Evolutionary conservation across 2,329 filamentous ascomycete species (phyloP).

Genomic region (Rasamsonia emersonii): DNA sequence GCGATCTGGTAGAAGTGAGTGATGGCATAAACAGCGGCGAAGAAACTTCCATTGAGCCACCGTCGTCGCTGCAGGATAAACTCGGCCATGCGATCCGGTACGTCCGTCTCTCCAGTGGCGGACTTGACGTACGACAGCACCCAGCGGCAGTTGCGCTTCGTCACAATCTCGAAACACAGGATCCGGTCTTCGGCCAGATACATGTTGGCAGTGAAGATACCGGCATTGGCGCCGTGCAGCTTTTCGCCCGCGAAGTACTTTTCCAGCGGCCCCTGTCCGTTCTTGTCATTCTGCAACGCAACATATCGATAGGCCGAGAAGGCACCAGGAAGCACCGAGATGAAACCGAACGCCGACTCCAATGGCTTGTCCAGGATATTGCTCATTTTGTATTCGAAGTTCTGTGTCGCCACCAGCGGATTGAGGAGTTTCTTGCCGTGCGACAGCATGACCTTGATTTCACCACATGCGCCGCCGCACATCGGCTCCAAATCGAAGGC

Average conservation of each 20-base stretch:
- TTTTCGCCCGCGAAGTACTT: slow-evolving; percentile 98
- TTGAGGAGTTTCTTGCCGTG: slow-evolving; percentile 83
- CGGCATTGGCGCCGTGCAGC: slow-evolving; percentile 84
- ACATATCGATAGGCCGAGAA: slow-evolving; percentile 97
- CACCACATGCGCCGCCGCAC: slow-evolving; percentile 94
- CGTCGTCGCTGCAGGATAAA: slow-evolving; percentile 91
- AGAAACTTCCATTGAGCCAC: slow-evolving; percentile 98
- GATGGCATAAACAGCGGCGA: slow-evolving; percentile 90
- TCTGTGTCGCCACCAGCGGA: slow-evolving; percentile 89
- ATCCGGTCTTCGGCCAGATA: slow-evolving; percentile 45
- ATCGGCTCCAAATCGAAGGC: slow-evolving; percentile 96
- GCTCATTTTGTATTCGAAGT: slow-evolving; percentile 99
- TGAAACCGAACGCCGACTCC: slow-evolving; percentile 96
- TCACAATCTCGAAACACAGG: slow-evolving; percentile 68
- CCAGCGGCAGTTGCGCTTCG: slow-evolving; percentile 96
- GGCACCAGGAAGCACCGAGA: slow-evolving; percentile 89
- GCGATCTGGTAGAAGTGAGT: slow-evolving; percentile 95
- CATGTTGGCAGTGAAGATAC: slow-evolving; percentile 90
- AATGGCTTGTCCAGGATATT: slow-evolving; percentile 98
- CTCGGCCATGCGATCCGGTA: slow-evolving; percentile 87
- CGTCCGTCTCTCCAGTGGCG: slow-evolving; percentile 91
- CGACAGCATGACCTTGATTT: slow-evolving; percentile 96
- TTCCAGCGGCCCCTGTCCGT: slow-evolving; percentile 81
- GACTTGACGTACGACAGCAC: slow-evolving; percentile 98
- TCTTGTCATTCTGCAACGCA: slow-evolving; percentile 93